Evolutionary conservation across 805 yeast genomes (phyloP), one percentile per base, ranked within the genome.

Genomic region (Nakazawaea laoshanensis): DNA sequence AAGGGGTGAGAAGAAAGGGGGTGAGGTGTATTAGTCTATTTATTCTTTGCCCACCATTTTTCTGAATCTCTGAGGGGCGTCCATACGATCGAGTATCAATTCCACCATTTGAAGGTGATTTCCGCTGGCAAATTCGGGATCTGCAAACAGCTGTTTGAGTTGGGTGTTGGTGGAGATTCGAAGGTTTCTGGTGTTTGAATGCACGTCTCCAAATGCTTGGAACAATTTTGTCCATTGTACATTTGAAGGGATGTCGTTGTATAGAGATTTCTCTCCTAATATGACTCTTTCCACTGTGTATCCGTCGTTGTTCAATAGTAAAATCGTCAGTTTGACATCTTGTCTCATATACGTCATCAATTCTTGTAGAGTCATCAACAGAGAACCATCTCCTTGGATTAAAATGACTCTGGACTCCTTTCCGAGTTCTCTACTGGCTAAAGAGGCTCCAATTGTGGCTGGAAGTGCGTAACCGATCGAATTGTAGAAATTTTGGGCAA

Each of bases 201-300:
- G 53, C 11, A 53, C 46, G 42, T 67, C 86, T n/a, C 87, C 88
- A 47, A 88, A 81, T 14, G 73, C 67, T 40, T 66, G 61, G 42
- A 83, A 63, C 33, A 84, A 57, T 37, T 73, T 60, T 7, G 78
- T 65, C 94, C 94, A 87, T 42, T 78, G 50, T 72, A 74, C 66
- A n/a, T 52, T 44, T 6, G 53, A 55, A 34, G 63, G 58, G 27
- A 70, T 66, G 40, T 70, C 75, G 42, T 70, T 70, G 42, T 69
- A 70, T 0, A 67, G 52, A 33, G 73, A 53, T 4, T 56, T 44
- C n/a, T 73, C 69, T 4, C 75, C 76, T 37, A 55, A 53, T 32
- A 70, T 67, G 14, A 57, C 59, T 42, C 75, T 50, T 47, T 69
- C 75, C 33, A 70, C 64, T 0, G 74, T 65, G 46, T 70, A 70